Percentiles rank a stretch among this genome's conserved stretches.
These are phyloP conservation scores for Suillus placidus DNA, from an alignment of 768 basidiomycete species.

Conservation along the genomic window DNA sequence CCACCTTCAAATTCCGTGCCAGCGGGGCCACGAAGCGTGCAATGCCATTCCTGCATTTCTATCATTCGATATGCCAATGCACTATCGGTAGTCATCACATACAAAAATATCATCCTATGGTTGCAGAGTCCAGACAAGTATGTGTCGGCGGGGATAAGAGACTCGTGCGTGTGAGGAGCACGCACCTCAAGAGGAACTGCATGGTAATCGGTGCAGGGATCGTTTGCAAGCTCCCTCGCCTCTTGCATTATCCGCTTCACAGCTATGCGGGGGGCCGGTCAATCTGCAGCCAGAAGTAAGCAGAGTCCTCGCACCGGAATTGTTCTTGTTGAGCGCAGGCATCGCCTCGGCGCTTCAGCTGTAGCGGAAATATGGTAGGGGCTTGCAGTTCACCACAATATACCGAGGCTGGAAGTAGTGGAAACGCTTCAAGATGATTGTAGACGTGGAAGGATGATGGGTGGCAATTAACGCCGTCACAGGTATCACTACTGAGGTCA, in stretches of 20 bases:
- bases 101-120: conserved; percentile 87
- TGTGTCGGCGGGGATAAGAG: conserved; percentile 13
- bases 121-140: conserved; percentile 7
- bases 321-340: conserved; percentile 81
- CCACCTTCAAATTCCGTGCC: conserved; percentile 94
- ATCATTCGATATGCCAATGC: conserved; percentile 22
- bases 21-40: conserved; percentile 87
- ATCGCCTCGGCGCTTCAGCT: conserved; percentile 14
- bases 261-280: conserved; percentile 45
- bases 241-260: conserved; percentile 98
- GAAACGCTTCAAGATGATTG: background rate
- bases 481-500: background rate
- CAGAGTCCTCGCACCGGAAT: conserved; percentile 60
- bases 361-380: background rate
- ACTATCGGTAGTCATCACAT: conserved; percentile 33
- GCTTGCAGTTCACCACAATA: background rate
- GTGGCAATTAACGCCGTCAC: background rate
- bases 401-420: background rate
- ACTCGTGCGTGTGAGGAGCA: conserved; percentile 12
- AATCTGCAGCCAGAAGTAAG: background rate
- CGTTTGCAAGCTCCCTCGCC: conserved; percentile 83
- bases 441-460: background rate
- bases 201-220: conserved; percentile 83
- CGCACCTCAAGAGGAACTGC: conserved; percentile 78
- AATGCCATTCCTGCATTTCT: conserved; percentile 84